These are phyloP conservation scores for Vigna hirtella DNA, from an alignment of 306 rosid species.

Conservation along the genomic window DNA sequence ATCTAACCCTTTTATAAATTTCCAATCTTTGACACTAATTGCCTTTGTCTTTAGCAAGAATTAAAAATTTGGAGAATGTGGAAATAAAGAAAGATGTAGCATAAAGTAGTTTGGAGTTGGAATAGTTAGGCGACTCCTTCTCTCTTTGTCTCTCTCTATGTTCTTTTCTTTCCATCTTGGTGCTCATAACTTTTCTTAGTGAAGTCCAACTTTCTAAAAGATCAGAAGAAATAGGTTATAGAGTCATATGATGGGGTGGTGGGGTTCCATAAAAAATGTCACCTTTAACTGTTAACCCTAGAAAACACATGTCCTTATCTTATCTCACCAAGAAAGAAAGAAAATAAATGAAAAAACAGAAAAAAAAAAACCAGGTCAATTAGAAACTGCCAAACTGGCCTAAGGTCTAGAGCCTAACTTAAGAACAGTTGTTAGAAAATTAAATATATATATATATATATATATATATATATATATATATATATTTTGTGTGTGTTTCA, in stretches of 20 bases:
- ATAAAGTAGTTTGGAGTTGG: constrained; percentile 45
- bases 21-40: constrained; percentile 32
- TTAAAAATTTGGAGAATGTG: constrained; percentile 39
- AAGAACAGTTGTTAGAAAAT: constrained; percentile 32
- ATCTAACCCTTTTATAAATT: constrained; percentile 54
- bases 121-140: constrained; percentile 47
- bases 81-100: constrained; percentile 39
- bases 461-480: too few species aligned
- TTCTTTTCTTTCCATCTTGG: not conserved
- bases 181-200: constrained; percentile 39
- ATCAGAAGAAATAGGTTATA: constrained; percentile 16
- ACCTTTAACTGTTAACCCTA: constrained; percentile 24
- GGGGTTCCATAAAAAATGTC: constrained; percentile 43
- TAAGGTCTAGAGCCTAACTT: constrained; percentile 45
- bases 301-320: constrained; percentile 45
- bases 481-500: not conserved
- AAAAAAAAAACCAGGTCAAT: constrained; percentile 29
- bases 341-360: too few species aligned
- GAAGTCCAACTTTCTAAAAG: constrained; percentile 43
- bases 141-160: constrained; percentile 4
- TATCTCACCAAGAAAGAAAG: not conserved
- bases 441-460: too few species aligned
- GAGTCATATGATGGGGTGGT: constrained; percentile 45
- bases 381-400: constrained; percentile 28
- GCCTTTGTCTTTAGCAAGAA: constrained; percentile 43